Conservation (phyloP, 2,329 filamentous ascomycete species). For the Didymella segeticola region DNA sequence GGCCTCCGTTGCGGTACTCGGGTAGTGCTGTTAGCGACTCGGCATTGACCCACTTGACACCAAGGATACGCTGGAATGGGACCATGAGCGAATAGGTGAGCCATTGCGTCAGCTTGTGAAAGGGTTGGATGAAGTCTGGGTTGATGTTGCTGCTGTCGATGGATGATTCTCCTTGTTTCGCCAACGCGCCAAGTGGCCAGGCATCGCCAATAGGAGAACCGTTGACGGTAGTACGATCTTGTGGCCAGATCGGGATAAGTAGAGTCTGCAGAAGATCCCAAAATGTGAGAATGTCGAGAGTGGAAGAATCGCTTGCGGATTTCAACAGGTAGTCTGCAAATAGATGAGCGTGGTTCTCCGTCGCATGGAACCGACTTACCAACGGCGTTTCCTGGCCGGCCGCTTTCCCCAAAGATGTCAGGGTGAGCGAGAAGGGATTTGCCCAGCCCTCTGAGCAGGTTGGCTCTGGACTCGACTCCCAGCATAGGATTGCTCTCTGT, state of each 20-base stretch:
- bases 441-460: slow-evolving; percentile 75
- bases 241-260: slow-evolving; percentile 84
- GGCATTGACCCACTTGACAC: slow-evolving; percentile 79
- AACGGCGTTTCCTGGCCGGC: slow-evolving; percentile 88
- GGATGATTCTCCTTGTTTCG: slow-evolving; percentile 63
- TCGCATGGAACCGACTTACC: slow-evolving; percentile 60
- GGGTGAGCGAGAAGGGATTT: slow-evolving; percentile 73
- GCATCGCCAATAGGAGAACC: slow-evolving; percentile 87
- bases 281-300: slow-evolving; percentile 76
- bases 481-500: slow-evolving; percentile 74
- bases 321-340: slow-evolving; percentile 24
- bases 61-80: slow-evolving; percentile 81
- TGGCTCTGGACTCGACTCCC: slow-evolving; percentile 81
- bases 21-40: slow-evolving; percentile 88
- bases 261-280: slow-evolving; percentile 90
- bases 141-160: slow-evolving; percentile 38
- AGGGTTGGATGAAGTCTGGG: slow-evolving; percentile 83
- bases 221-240: slow-evolving; percentile 82
- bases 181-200: slow-evolving; percentile 85
- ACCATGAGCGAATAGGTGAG: slow-evolving; percentile 93
- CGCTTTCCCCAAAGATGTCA: slow-evolving; percentile 80
- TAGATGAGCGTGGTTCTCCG: background rate
- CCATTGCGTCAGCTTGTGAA: slow-evolving; percentile 92
- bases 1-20: slow-evolving; percentile 89
- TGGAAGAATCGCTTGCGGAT: slow-evolving; percentile 25